Percentiles rank a stretch among this genome's conserved stretches.
Conservation (phyloP, 305 asterid genomes). For the Fraxinus sp. region DNA sequence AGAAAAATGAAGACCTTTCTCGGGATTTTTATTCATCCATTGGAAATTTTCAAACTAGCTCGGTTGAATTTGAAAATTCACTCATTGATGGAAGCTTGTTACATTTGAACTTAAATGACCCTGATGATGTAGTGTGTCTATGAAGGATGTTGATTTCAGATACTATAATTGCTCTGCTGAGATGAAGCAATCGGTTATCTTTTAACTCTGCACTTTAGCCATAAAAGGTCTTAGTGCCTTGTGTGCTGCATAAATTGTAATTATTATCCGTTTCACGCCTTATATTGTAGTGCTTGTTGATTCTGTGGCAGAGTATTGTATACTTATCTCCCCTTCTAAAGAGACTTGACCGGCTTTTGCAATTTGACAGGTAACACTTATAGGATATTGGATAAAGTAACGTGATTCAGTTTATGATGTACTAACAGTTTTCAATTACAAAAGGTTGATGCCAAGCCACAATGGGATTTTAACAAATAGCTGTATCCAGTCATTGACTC, state of each 20-base stretch:
- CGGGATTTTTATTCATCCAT: not conserved
- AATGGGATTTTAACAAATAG: conserved; percentile 86
- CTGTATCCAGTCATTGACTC: conserved; percentile 80
- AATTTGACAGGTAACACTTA: conserved; percentile 79
- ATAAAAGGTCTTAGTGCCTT: not conserved
- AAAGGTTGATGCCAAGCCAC: conserved; percentile 97
- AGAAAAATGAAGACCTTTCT: not conserved
- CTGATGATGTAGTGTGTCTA: not conserved
- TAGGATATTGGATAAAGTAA: conserved; percentile 18
- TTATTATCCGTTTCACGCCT: conserved; percentile 9
- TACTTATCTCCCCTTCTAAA: conserved; percentile 85
- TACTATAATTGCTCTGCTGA: not conserved
- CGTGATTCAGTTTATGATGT: conserved; percentile 5
- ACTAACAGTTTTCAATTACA: conserved; percentile 17
- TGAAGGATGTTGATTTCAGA: conserved; percentile 3
- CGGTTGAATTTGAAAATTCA: not conserved
- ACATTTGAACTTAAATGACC: not conserved
- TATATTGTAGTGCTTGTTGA: conserved; percentile 34
- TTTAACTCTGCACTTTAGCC: not conserved
- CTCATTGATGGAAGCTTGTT: not conserved
- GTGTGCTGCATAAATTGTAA: not conserved
- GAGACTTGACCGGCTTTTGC: conserved; percentile 92
- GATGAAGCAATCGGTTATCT: not conserved
- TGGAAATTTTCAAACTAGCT: not conserved
- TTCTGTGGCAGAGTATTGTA: conserved; percentile 63